A percentile compares a stretch with the other conserved stretches of the same genome.
Evolutionary conservation across 2,329 filamentous ascomycete genomes (phyloP).

Genomic region (Aureobasidium sp.): DNA sequence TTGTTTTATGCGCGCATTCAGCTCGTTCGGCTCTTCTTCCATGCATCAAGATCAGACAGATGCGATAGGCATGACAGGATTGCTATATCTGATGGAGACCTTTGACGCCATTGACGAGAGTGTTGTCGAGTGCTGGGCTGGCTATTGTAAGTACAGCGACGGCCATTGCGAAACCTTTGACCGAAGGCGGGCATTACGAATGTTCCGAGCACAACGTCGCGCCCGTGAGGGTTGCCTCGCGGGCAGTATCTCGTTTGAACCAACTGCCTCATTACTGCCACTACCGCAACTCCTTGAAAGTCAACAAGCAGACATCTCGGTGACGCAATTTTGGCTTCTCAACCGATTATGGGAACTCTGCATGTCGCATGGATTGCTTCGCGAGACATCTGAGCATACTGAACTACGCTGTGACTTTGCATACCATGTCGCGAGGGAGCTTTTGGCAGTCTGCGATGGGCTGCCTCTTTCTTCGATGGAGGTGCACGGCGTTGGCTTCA

Average conservation of each 20-base stretch:
- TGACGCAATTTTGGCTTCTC: conserved; percentile 39
- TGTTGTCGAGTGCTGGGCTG: conserved; percentile 39
- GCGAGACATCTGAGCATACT: conserved; percentile 30
- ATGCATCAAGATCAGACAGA: conserved; percentile 40
- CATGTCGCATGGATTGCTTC: conserved; percentile 34
- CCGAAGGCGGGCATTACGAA: conserved; percentile 27
- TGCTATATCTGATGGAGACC: conserved; percentile 38
- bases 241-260: conserved; percentile 34
- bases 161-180: conserved; percentile 31
- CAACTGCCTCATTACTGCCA: conserved; percentile 25
- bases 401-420: conserved; percentile 35
- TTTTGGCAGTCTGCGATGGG: neutral
- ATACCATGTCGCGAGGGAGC: conserved; percentile 8
- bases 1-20: conserved; percentile 36
- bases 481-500: conserved; percentile 35
- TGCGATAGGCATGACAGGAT: conserved; percentile 35
- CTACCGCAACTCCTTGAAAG: conserved; percentile 29
- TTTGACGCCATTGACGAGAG: conserved; percentile 40
- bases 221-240: conserved; percentile 27
- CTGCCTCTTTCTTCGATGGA: conserved; percentile 35
- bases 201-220: conserved; percentile 27
- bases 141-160: conserved; percentile 30
- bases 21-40: conserved; percentile 33
- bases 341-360: conserved; percentile 39
- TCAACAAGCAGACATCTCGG: conserved; percentile 37